Evolutionary conservation across 2,329 filamentous ascomycete genomes (phyloP).

Genomic region (Emmonsiellopsis sp.): DNA sequence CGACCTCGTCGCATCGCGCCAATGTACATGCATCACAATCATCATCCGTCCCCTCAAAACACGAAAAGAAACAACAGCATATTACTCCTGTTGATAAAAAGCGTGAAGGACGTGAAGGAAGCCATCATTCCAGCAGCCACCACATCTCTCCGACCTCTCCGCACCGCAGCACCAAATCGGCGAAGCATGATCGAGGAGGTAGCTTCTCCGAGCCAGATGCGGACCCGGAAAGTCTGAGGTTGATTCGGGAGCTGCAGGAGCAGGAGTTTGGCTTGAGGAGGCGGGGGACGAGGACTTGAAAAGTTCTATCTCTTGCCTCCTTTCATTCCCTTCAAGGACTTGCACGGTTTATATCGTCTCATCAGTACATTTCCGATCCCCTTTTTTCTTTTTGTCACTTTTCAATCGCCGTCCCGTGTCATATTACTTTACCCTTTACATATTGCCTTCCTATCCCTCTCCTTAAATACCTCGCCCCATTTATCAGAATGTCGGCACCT

Average conservation of each 20-base stretch:
- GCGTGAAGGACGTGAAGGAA: constrained; percentile 34
- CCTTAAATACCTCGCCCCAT: too few species aligned
- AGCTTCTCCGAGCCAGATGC: constrained; percentile 21
- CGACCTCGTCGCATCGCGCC: constrained; percentile 7
- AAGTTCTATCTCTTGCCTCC: neutral
- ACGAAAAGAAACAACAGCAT: constrained; percentile 5
- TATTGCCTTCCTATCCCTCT: too few species aligned
- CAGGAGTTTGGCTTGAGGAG: constrained; percentile 36
- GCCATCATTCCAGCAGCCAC: constrained; percentile 42
- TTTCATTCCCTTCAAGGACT: neutral
- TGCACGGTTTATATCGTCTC: neutral
- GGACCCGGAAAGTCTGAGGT: constrained; percentile 33
- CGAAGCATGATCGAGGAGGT: constrained; percentile 12
- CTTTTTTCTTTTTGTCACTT: too few species aligned
- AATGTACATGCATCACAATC: constrained; percentile 12
- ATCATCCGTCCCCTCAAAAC: constrained; percentile 13
- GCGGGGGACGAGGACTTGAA: constrained; percentile 15
- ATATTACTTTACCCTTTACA: too few species aligned
- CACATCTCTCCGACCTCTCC: constrained; percentile 17
- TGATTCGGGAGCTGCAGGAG: constrained; percentile 37
- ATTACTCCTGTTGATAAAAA: constrained; percentile 30
- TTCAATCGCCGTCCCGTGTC: too few species aligned
- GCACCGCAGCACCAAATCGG: constrained; percentile 13
- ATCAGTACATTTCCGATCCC: too few species aligned
- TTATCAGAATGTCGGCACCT: too few species aligned